These are phyloP conservation scores for Aspergillus pseudoterreus DNA, from an alignment of 2,329 filamentous ascomycete species.

Conservation along the genomic window DNA sequence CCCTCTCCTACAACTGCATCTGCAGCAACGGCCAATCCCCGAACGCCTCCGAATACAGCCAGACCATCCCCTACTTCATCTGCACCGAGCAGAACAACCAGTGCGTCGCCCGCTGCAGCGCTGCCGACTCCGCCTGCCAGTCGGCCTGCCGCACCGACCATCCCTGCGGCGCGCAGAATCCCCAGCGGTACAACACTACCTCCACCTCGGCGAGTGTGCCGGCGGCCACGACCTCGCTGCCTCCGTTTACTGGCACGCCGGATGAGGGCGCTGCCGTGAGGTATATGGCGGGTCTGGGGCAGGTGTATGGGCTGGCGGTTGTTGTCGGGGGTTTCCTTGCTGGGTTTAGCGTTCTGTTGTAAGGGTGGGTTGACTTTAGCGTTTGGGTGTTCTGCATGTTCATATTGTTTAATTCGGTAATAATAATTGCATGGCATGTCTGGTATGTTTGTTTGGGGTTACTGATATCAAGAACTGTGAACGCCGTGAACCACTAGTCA, in stretches of 20 bases:
- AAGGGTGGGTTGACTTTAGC: constrained; percentile 11
- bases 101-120: constrained; percentile 50
- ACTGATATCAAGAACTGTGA: too few relatives aligned
- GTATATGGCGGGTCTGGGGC: constrained; percentile 48
- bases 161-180: constrained; percentile 60
- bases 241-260: constrained; percentile 29
- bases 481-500: too few relatives aligned
- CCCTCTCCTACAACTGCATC: constrained; percentile 54
- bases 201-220: constrained; percentile 33
- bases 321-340: constrained; percentile 54
- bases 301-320: constrained; percentile 54
- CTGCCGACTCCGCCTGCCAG: constrained; percentile 47
- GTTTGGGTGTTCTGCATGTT: too few relatives aligned
- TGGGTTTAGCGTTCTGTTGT: constrained; percentile 55
- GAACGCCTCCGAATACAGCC: constrained; percentile 59
- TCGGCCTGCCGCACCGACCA: constrained; percentile 50
- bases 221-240: constrained; percentile 29
- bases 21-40: constrained; percentile 53
- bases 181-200: constrained; percentile 52
- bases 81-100: constrained; percentile 57
- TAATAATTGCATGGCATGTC: too few relatives aligned
- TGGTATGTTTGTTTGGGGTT: too few relatives aligned
- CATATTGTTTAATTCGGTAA: too few relatives aligned
- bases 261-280: constrained; percentile 31
- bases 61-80: constrained; percentile 61